Base-by-base conservation (phyloP, 345 rosid genomes). In the Gynandropsis gynandra region DNA sequence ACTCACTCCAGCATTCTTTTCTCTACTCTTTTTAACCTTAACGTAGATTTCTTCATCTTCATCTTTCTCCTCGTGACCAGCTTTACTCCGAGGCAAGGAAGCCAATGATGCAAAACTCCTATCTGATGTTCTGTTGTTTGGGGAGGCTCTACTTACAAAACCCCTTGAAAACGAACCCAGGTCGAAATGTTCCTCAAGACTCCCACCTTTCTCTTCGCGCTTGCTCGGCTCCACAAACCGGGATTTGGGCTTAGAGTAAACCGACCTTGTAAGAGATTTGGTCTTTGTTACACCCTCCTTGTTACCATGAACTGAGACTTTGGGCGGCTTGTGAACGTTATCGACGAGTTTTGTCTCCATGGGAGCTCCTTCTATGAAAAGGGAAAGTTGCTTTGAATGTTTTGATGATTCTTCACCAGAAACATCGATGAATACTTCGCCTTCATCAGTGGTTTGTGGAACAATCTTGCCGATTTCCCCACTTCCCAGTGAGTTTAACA, bases 241-340 rank as follows among this genome's bases (percentile, higher is more conserved):
- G 16, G 94, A 86, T 62, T 83, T 89, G n/a, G 89, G 74, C 63
- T 80, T 89, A 20, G 83, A 81, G 71, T 68, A 75, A 48, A 50
- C 64, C 7, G 93, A 81, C 72, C 85, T 69, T 4, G 69, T 17
- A 14, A 85, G n/a, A 16, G 93, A 59, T 58, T 58, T 82, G 42
- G 72, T 71, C 18, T 80, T 50, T n/a, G 18, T n/a, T 11, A 76
- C 62, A 34, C 72, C 66, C 31, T 75, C 85, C 10, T 16, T 64
- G 53, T 39, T 18, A 0, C 62, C 9, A 20, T 24, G 60, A 52
- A 58, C 18, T 9, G 89, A 80, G 52, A 47, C 9, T 59, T 75
- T 81, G 4, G 97, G 95, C 7, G 86, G 93, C 81, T 75, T 81
- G 19, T 67, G 67, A 11, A 72, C 58, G 42, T 76, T 78, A 12